Evolutionary conservation across 768 basidiomycete species (phyloP), one percentile per base, ranked within the genome.

Genomic region (Russula olivacea): DNA sequence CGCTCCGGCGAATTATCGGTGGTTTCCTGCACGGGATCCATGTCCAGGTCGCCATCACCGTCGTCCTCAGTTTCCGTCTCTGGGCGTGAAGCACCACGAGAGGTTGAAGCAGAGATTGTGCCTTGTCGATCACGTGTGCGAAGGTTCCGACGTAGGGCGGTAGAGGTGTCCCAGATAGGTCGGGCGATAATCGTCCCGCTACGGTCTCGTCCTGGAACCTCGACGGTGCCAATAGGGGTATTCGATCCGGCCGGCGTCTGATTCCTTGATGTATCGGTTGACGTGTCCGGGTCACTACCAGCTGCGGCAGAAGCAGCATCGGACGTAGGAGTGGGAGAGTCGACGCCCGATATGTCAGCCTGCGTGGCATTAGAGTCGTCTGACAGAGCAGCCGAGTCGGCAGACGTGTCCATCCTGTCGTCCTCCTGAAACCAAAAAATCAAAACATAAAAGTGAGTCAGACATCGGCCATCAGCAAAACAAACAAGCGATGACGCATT

Each of bases 41-140:
- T 73, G 55, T 81, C 82, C 76, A 83, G 81, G 56, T 82, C 83
- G 1, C 77, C 80, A 57, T 89, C 88, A 28, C 79, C 85, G 51
- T 89, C 88, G 55, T 88, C 88, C 71, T 94, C 90, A 0, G 88
- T 87, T 74, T 91, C 89, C 0, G 88, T 87, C 61, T 88, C 86
- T 0, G 85, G 79, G 14, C 86, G 76, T 0, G 85, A 84, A n/a
- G 77, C 81, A 36, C 78, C 77, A 0, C 58, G 69, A 68, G 73
- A 61, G 58, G 68, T 36, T 55, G 58, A 53, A 55, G 68, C 49
- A 67, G 72, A 64, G 59, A 68, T 61, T 48, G 66, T 57, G 51
- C 66, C 65, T 47, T 66, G 49, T 32, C 59, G 51, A 55, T 59
- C 71, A 58, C 60, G 77, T 25, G 71, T 53, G 38, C 76, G 71